Evolutionary conservation across 139 green algal species (phyloP).

Genomic region (Chlamydomonas eustigma): DNA sequence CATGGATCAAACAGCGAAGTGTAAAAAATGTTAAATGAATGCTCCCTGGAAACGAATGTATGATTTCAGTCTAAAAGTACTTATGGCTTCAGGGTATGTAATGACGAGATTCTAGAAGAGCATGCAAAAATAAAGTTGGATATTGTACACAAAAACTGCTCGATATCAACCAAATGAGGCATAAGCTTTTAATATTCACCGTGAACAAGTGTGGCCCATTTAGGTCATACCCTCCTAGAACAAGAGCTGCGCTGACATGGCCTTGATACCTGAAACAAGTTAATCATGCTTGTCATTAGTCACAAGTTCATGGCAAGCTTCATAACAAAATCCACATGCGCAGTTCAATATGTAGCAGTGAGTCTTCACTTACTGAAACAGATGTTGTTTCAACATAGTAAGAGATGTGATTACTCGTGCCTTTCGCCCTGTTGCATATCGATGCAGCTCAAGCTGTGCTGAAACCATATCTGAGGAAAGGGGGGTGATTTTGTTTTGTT

Average conservation of each 20-base stretch:
- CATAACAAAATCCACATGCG: not conserved
- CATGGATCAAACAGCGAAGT: no score
- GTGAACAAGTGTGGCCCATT: slow-evolving; percentile 95
- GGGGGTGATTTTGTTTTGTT: no score
- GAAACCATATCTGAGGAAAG: slow-evolving; percentile 84
- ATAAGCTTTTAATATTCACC: slow-evolving; percentile 27
- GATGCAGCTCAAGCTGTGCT: slow-evolving; percentile 85
- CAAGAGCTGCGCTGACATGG: slow-evolving; percentile 89
- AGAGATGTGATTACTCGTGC: slow-evolving; percentile 87
- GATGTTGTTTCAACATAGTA: slow-evolving; percentile 94
- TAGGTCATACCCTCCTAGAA: slow-evolving; percentile 92
- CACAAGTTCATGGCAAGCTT: no score
- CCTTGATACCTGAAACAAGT: slow-evolving; percentile 82
- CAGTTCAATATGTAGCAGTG: not conserved
- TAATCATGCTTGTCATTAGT: no score
- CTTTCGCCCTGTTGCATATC: slow-evolving; percentile 75
- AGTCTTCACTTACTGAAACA: slow-evolving; percentile 74
- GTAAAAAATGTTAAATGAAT: no score
- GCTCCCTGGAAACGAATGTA: no score
- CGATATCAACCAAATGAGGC: no score
- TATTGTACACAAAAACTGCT: no score
- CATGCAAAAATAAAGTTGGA: no score
- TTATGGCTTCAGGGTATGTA: not conserved
- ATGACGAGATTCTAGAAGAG: no score
- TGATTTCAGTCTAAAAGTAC: no score